Conservation (phyloP, 768 basidiomycete genomes). For the Trametes cinnabarina region DNA sequence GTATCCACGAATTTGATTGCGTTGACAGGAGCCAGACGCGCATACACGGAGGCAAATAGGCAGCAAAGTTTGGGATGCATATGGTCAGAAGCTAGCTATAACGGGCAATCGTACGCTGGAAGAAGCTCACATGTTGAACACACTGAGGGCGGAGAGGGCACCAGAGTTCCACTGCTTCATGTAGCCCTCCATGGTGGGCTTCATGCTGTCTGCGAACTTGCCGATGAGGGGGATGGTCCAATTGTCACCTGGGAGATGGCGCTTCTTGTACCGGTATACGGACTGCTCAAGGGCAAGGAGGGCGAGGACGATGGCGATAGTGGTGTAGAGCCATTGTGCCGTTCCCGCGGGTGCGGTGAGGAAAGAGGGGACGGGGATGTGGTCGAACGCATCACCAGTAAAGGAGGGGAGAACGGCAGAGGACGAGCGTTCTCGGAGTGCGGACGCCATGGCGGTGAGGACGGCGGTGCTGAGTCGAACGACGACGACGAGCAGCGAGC, state of each 20-base stretch:
- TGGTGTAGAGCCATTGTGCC: conserved; percentile 62
- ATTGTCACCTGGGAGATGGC: conserved; percentile 75
- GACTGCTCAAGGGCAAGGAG: conserved; percentile 86
- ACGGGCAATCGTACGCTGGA: neutral
- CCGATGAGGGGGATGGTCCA: conserved; percentile 99
- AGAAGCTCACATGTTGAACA: conserved; percentile 85
- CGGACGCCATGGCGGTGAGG: conserved; percentile 32
- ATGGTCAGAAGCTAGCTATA: conserved; percentile 15
- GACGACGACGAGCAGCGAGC: neutral
- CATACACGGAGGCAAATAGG: conserved; percentile 2
- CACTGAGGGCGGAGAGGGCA: conserved; percentile 83
- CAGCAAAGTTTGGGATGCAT: neutral
- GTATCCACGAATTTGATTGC: neutral
- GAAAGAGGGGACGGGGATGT: conserved; percentile 49
- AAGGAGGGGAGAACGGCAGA: conserved; percentile 43
- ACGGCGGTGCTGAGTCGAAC: conserved; percentile 12
- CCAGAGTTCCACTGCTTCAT: conserved; percentile 91
- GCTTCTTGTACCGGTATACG: conserved; percentile 88
- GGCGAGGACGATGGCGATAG: conserved; percentile 62
- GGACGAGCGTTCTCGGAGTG: conserved; percentile 32
- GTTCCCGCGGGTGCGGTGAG: conserved; percentile 32
- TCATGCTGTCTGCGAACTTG: conserved; percentile 89
- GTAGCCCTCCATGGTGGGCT: conserved; percentile 90
- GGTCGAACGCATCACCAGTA: conserved; percentile 40
- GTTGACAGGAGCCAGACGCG: neutral